Base-by-base conservation (phyloP, 164 flowering plant genomes). In the Magnolia changhungtana region DNA sequence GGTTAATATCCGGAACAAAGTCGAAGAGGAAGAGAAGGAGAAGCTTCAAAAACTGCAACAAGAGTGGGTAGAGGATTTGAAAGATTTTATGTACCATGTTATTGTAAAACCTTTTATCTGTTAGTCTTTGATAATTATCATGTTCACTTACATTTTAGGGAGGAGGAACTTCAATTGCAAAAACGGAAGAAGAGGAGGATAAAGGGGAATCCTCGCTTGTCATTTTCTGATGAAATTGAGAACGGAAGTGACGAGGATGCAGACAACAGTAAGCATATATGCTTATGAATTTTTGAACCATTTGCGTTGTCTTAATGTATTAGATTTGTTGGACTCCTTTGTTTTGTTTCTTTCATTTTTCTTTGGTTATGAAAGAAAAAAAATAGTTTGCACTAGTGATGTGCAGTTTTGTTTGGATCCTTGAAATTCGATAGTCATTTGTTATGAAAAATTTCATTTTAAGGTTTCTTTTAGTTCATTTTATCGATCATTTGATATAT, bases 11-110 rank as follows among this genome's bases (percentile, higher is more conserved):
- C 86, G 89, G 67, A 96, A 83, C 78, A 96, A 92, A 80, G 72
- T 96, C 75, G 98, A 96, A 78, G 99, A 96, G 83, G 99, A 96
- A 84, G 99, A 96, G 84, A 96, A 94, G 85, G 99, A 96, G 87
- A 93, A 94, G 78, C 94, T 91, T 75, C 97, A 88, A 80, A 96
- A 94, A 88, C 82, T 90, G 74, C 99, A 90, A 71, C 95, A 94
- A 86, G 97, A 96, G 98, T 96, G 80, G 86, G 97, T 89, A 24
- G 7, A 74, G 16, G 61, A 52, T 21, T 67, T 69, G 1, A n/a
- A 31, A 20, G 29, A 14, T 19, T 55, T 69, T 16, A 14, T 23
- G 3, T 74, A 18, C 45, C n/a, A 11, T 50, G 70, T 50, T 49
- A 49, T 50, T 10, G 13, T 24, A 7, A 49, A 14, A 29, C n/a